A percentile compares a stretch with the other conserved stretches of the same genome.
Evolutionary conservation across 176 grass and related monocot genomes (phyloP).

Genomic region (Alopecurus myosuroides): DNA sequence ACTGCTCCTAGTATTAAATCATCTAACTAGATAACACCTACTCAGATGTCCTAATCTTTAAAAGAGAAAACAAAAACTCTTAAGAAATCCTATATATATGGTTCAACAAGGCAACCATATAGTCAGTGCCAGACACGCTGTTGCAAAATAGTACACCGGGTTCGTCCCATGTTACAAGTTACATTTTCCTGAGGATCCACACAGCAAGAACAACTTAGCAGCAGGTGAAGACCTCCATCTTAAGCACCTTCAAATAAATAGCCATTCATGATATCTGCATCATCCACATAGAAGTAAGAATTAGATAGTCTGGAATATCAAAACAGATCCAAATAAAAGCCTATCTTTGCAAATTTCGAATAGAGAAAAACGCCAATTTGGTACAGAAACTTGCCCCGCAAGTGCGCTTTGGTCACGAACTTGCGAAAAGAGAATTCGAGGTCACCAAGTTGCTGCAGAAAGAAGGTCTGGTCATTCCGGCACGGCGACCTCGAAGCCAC

Average conservation of each 20-base stretch:
- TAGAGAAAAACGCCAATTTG: no score
- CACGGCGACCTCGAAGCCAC: no score
- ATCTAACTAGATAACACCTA: no score
- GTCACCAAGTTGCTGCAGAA: no score
- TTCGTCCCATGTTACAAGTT: constrained; percentile 8
- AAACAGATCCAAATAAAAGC: not conserved
- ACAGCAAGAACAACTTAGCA: not conserved
- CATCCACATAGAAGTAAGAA: not conserved
- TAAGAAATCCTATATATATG: not conserved
- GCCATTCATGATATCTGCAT: constrained; percentile 23
- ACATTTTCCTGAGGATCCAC: not conserved
- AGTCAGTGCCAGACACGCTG: not conserved
- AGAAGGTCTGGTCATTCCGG: no score
- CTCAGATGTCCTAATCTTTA: not conserved
- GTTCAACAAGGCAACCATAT: constrained; percentile 7
- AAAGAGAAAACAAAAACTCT: not conserved
- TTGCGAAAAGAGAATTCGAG: no score
- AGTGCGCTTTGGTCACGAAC: no score
- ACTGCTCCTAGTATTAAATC: no score
- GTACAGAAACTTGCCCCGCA: no score
- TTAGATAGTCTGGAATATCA: not conserved
- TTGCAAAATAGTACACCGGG: not conserved
- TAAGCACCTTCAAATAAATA: not conserved
- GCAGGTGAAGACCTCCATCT: not conserved
- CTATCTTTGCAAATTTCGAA: no score